These are phyloP conservation scores for Medicago lupulina DNA, from an alignment of 306 rosid species.

Conservation along the genomic window DNA sequence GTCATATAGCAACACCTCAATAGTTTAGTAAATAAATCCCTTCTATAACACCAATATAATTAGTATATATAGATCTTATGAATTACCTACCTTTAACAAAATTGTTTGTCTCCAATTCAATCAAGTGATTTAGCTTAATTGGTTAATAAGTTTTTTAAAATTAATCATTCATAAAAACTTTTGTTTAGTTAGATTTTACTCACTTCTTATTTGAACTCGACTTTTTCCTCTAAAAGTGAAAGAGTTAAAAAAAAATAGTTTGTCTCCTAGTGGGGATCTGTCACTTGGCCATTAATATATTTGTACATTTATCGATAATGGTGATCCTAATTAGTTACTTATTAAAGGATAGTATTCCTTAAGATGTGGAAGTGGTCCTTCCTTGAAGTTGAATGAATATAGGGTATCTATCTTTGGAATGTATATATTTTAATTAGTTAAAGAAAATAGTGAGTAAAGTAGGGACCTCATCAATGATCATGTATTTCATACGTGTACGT, in stretches of 20 bases:
- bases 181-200: too few species aligned
- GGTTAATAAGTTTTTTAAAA: too few species aligned
- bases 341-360: constrained; percentile 50
- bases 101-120: not conserved
- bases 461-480: not conserved
- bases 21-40: too few species aligned
- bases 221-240: too few species aligned
- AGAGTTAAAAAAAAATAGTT: too few species aligned
- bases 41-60: not conserved
- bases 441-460: not conserved
- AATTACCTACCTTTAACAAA: not conserved
- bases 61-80: constrained; percentile 5
- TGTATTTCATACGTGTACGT: constrained; percentile 37
- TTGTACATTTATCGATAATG: constrained; percentile 25
- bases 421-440: not conserved
- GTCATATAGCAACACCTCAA: too few species aligned
- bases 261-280: not conserved
- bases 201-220: too few species aligned
- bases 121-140: too few species aligned
- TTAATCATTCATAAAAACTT: too few species aligned
- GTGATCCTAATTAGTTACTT: constrained; percentile 51
- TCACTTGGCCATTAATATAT: constrained; percentile 31
- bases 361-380: constrained; percentile 73
- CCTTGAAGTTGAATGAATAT: constrained; percentile 37
- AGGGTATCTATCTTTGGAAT: not conserved